Percentiles rank a stretch among this genome's conserved stretches.
Conservation (phyloP, 805 yeast genomes). For the Isabelozyma rhagii region DNA sequence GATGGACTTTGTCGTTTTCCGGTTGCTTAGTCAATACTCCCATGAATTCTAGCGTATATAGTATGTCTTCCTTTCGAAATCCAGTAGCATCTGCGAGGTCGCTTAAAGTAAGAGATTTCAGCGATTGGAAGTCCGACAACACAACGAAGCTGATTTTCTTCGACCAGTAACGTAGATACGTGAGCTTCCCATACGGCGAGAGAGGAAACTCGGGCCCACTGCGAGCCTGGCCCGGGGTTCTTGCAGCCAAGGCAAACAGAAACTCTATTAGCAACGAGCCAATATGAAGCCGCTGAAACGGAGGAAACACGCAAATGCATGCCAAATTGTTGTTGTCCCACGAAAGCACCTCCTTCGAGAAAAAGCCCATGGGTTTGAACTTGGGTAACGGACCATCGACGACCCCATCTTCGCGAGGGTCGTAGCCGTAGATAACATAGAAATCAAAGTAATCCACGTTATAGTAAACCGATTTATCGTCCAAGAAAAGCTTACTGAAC, state of each 20-base stretch:
- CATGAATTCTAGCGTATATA: conserved; percentile 59
- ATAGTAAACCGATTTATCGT: conserved; percentile 85
- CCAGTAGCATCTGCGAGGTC: conserved; percentile 58
- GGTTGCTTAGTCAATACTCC: conserved; percentile 14
- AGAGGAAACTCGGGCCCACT: conserved; percentile 95
- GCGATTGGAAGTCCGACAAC: conserved; percentile 4
- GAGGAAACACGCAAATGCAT: conserved; percentile 88
- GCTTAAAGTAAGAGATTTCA: conserved; percentile 37
- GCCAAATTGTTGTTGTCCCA: conserved; percentile 82
- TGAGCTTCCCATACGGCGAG: conserved; percentile 72
- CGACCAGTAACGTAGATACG: conserved; percentile 79
- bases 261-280: conserved; percentile 83
- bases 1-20: conserved; percentile 7
- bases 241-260: conserved; percentile 68
- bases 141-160: conserved; percentile 27
- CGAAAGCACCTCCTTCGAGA: conserved; percentile 80
- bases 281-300: conserved; percentile 73
- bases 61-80: conserved; percentile 59
- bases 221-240: conserved; percentile 49
- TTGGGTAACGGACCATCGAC: background rate
- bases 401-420: conserved; percentile 12
- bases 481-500: conserved; percentile 84
- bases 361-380: conserved; percentile 78
- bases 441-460: conserved; percentile 77
- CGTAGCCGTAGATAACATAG: conserved; percentile 63